Percentiles rank a stretch among this genome's conserved stretches.
Evolutionary conservation across 2,329 filamentous ascomycete species (phyloP).

Genomic region (Zelopaecilomyces penicillatus): DNA sequence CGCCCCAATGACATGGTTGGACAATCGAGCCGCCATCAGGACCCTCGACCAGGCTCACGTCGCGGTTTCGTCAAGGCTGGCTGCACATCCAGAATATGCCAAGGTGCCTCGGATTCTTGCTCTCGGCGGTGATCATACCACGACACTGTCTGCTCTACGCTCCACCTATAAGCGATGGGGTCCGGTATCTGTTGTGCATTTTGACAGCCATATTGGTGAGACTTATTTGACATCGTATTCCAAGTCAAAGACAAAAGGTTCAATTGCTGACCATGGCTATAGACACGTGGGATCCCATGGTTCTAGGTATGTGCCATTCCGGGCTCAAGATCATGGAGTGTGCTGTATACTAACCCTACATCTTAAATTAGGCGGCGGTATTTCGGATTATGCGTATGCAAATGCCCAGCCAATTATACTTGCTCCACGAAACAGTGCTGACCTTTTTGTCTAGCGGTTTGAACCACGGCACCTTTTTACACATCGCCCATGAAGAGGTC

Average conservation of each 20-base stretch:
- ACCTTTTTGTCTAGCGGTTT: slow-evolving; percentile 6
- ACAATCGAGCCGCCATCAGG: slow-evolving; percentile 15
- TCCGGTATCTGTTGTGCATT: slow-evolving; percentile 59
- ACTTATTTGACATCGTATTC: neutral
- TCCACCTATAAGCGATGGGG: slow-evolving; percentile 52
- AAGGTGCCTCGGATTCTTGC: slow-evolving; percentile 40
- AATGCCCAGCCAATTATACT: too few species aligned
- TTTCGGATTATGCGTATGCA: slow-evolving; percentile 13
- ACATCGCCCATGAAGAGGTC: slow-evolving; percentile 17
- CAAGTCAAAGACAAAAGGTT: neutral
- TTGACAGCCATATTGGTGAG: slow-evolving; percentile 48
- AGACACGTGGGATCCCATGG: slow-evolving; percentile 15
- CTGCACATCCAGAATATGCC: slow-evolving; percentile 7
- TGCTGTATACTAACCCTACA: too few species aligned
- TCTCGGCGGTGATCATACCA: slow-evolving; percentile 62
- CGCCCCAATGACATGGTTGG: slow-evolving; percentile 15
- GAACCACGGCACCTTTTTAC: slow-evolving; percentile 19
- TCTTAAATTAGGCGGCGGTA: slow-evolving; percentile 10
- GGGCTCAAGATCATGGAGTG: too few species aligned
- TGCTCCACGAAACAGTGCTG: neutral
- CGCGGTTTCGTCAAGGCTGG: slow-evolving; percentile 9
- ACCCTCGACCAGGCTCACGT: slow-evolving; percentile 15
- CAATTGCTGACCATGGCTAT: neutral
- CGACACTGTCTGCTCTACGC: slow-evolving; percentile 57
- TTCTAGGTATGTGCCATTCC: slow-evolving; percentile 8